Evolutionary conservation across 139 green algal species (phyloP).

Genomic region (Coelastrella sp.): DNA sequence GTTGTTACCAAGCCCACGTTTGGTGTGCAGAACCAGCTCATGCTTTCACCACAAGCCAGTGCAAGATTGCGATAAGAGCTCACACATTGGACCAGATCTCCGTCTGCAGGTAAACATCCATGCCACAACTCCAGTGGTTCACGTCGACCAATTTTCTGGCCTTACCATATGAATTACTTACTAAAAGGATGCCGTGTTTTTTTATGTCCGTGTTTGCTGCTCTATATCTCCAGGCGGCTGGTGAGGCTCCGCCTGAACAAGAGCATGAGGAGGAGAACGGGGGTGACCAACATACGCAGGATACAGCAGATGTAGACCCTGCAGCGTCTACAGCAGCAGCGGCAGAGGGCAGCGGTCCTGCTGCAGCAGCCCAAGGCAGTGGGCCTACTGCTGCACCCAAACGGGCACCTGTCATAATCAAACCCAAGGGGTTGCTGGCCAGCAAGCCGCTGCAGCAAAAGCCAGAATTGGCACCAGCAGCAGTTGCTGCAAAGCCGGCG

Average conservation of each 20-base stretch:
- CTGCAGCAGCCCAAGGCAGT: constrained; percentile 3
- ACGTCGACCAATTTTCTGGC: too few species aligned
- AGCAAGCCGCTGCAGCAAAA: constrained; percentile 21
- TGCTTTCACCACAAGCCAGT: too few species aligned
- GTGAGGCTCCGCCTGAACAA: not conserved
- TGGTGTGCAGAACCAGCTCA: too few species aligned
- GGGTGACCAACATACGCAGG: not conserved
- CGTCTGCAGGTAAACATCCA: too few species aligned
- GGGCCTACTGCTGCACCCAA: not conserved
- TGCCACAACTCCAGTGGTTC: too few species aligned
- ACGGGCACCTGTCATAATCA: not conserved
- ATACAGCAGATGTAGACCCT: not conserved
- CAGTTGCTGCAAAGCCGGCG: not conserved
- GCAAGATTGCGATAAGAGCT: too few species aligned
- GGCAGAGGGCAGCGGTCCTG: not conserved
- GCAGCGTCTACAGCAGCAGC: not conserved
- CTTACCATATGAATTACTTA: too few species aligned
- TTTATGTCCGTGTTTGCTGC: not conserved
- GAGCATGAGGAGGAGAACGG: constrained; percentile 1
- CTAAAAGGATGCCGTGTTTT: too few species aligned
- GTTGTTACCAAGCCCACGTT: too few species aligned
- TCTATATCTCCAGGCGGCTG: not conserved
- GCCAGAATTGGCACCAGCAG: not conserved
- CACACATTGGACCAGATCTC: too few species aligned
- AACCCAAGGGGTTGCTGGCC: constrained; percentile 19